These are phyloP conservation scores for Zygoascus sp. DNA, from an alignment of 1,139 yeast species.

Conservation along the genomic window DNA sequence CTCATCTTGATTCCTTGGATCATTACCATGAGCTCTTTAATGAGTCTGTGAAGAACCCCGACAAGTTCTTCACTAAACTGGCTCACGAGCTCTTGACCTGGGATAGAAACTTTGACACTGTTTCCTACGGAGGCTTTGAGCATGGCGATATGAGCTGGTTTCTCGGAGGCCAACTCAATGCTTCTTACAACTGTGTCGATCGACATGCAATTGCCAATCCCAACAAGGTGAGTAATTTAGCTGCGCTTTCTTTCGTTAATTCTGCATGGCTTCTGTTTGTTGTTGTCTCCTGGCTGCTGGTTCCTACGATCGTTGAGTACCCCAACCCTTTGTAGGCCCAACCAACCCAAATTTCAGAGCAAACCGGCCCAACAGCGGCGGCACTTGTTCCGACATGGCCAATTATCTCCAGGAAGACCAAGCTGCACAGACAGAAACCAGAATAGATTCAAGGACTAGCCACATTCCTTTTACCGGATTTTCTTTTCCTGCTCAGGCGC, in stretches of 20 bases:
- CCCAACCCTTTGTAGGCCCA: conserved; percentile 1
- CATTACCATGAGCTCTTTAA: conserved; percentile 71
- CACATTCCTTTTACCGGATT: no score
- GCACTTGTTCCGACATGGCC: background rate
- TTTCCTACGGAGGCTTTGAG: conserved; percentile 60
- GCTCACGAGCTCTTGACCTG: conserved; percentile 77
- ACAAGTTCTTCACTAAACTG: conserved; percentile 73
- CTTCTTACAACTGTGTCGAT: conserved; percentile 93
- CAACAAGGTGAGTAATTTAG: conserved; percentile 46
- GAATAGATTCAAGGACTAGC: no score
- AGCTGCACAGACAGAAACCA: no score
- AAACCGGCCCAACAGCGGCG: no score
- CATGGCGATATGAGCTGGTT: conserved; percentile 92
- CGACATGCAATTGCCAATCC: conserved; percentile 89
- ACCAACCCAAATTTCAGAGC: background rate
- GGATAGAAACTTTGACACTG: conserved; percentile 78
- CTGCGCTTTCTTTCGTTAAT: background rate
- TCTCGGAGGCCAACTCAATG: conserved; percentile 87
- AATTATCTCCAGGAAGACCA: no score
- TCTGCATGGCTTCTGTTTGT: background rate
- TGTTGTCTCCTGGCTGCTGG: background rate
- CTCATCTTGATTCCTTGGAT: conserved; percentile 46
- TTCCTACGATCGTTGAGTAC: conserved; percentile 7
- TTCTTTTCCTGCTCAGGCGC: no score
- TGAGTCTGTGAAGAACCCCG: conserved; percentile 78